Base-by-base conservation (phyloP, 345 rosid species). In the Toxicodendron radicans region DNA sequence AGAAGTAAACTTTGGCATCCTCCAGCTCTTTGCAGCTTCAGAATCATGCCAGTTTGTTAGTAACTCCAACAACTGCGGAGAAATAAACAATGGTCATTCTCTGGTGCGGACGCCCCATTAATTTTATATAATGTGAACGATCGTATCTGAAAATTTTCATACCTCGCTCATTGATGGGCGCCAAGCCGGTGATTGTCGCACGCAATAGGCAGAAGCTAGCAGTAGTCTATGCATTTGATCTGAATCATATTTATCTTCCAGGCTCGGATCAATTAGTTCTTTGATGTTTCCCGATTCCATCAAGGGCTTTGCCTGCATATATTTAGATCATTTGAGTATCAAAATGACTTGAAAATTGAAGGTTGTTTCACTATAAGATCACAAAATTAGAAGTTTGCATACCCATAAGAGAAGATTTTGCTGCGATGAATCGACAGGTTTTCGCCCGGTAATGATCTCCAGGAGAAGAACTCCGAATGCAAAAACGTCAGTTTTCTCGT, bases 131-230 rank as follows among this genome's bases (percentile, higher is more conserved):
- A 35, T 6, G 7, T 35, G 38, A 35, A 35, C 9, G 9, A 5
- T 38, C 7, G 43, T 8, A 38, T 38, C 9, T 38, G 8, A 38
- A 38, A 7, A 38, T 5, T 38, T 38, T 38, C 43, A 38, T 76
- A 91, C 98, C 86, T 92, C 91, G 49, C 87, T 95, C 95, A 91
- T 92, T 8, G 92, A 83, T 61, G 97, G 97, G 56, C 99, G 88
- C 92, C 87, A 85, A 10, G 77, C 66, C 0, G 97, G 85, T 7
- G 97, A 88, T 69, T 92, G 97, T 76, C 94, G 83, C n/a, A 92
- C 89, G 24, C 99, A 95, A 56, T 83, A 86, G 51, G 92, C 90
- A 71, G 97, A 95, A 27, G 92, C 90, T 45, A 87, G 81, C 45
- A 90, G 78, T 66, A 88, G 79, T 61, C 85, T 87, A 33, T 83